Conservation (phyloP, 768 basidiomycete genomes). For the Chalciporus sphaerocephalus region DNA sequence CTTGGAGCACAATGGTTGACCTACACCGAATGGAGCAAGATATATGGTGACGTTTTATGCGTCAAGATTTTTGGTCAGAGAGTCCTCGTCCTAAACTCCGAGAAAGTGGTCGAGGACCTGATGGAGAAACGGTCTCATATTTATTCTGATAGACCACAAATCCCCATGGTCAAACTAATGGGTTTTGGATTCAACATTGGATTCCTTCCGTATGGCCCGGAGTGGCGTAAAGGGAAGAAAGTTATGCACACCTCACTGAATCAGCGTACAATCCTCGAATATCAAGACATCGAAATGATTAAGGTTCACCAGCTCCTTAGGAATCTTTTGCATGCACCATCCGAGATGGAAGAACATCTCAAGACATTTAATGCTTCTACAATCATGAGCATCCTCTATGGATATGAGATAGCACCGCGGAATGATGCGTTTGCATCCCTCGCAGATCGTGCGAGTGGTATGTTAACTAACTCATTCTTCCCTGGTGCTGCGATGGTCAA, state of each 20-base stretch:
- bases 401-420: slow-evolving; percentile 30
- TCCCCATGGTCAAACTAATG: slow-evolving; percentile 26
- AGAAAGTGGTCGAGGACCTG: slow-evolving; percentile 23
- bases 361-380: slow-evolving; percentile 26
- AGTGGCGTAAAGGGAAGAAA: slow-evolving; percentile 37
- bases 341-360: slow-evolving; percentile 24
- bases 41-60: slow-evolving; percentile 37
- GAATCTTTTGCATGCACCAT: slow-evolving; percentile 27
- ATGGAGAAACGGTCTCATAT: slow-evolving; percentile 27
- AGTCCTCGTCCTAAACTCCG: slow-evolving; percentile 23
- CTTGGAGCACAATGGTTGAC: slow-evolving; percentile 38
- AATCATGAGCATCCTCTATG: slow-evolving; percentile 33
- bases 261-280: slow-evolving; percentile 27
- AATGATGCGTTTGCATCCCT: slow-evolving; percentile 32
- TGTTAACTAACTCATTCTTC: slow-evolving; percentile 24
- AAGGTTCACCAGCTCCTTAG: slow-evolving; percentile 31
- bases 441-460: slow-evolving; percentile 29
- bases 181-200: slow-evolving; percentile 39
- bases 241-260: slow-evolving; percentile 35
- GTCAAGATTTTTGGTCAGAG: slow-evolving; percentile 24
- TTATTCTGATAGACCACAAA: slow-evolving; percentile 26
- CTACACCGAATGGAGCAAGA: slow-evolving; percentile 39
- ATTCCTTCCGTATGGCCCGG: slow-evolving; percentile 33
- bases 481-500: slow-evolving; percentile 33
- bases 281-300: slow-evolving; percentile 30